Conservation (phyloP, 106 monocot genomes). For the Dendrobium catenatum region DNA sequence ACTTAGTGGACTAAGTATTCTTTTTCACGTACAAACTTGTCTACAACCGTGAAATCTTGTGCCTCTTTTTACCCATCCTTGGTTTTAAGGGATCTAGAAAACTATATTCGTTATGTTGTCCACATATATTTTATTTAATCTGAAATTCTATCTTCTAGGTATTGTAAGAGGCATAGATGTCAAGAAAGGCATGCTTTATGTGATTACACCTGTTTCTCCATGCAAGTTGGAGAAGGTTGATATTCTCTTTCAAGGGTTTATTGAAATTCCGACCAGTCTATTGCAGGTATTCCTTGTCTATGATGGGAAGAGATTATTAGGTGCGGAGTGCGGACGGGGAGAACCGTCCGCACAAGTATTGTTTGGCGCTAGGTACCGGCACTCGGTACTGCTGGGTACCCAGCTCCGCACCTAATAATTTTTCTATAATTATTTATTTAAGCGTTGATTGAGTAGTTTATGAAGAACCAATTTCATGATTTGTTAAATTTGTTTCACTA, state of each 20-base stretch:
- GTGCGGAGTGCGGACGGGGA: too few species aligned
- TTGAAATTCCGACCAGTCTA: constrained; percentile 66
- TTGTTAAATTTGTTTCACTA: too few species aligned
- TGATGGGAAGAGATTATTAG: too few species aligned
- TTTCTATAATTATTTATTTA: too few species aligned
- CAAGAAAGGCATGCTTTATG: constrained; percentile 45
- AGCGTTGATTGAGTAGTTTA: too few species aligned
- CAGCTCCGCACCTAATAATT: too few species aligned
- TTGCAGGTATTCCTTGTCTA: constrained; percentile 49
- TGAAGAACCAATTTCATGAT: too few species aligned
- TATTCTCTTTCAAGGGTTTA: constrained; percentile 81
- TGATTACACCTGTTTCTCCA: constrained; percentile 71
- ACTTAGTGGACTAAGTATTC: background rate
- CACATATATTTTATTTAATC: background rate
- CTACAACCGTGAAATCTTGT: background rate
- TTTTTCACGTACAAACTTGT: background rate
- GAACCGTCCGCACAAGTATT: too few species aligned
- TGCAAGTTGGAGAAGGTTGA: constrained; percentile 58
- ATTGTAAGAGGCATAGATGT: constrained; percentile 78
- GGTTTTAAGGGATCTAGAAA: background rate
- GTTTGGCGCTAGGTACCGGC: too few species aligned
- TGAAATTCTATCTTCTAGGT: constrained; percentile 32
- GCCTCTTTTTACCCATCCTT: background rate
- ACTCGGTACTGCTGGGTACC: too few species aligned
- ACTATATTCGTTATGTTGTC: background rate